Evolutionary conservation across 768 basidiomycete genomes (phyloP), one percentile per base, ranked within the genome.

Genomic region (Naganishia kalamii): DNA sequence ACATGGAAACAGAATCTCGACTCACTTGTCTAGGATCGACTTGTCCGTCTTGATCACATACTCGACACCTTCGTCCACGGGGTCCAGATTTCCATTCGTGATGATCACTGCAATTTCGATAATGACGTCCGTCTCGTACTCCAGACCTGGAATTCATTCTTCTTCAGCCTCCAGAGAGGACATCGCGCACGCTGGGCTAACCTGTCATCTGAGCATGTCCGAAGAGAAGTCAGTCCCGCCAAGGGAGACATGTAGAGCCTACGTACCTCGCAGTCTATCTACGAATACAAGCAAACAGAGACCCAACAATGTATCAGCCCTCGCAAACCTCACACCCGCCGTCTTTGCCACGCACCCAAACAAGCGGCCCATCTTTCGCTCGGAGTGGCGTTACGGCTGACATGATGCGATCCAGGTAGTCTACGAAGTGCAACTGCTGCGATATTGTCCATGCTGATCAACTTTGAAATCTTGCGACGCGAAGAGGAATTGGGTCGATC

Each of bases 21-120:
- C 73, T 44, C 64, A 90, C 91, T 75, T 78, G 74, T 93, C 88
- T 35, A 96, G 77, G 12, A 83, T 70, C 19, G 79, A 77, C 73
- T 89, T 90, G 64, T 89, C 85, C 0, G 86, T 88, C 57, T 78
- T 81, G 62, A 97, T 86, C 32, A 91, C 83, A 70, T 82, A 91
- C 70, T 87, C 80, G 21, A 94, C 79, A 12, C 92, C 92, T 30
- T 87, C 82, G 74, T 96, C 90, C 4, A 96, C 87, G 12, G 84
- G 74, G 27, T 90, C 83, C 43, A 97, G 80, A 69, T 90, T 83
- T 4, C 91, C 91, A 70, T 94, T 82, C 1, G 92, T 94, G 65
- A 97, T 89, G 35, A 96, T 79, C 41, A 94, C 90, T 82, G 92
- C 74, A 35, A 93, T 88, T 77, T 94, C 92, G 44, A 77, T 70